Base-by-base conservation (phyloP, 164 flowering plant species). In the Houttuynia cordata region DNA sequence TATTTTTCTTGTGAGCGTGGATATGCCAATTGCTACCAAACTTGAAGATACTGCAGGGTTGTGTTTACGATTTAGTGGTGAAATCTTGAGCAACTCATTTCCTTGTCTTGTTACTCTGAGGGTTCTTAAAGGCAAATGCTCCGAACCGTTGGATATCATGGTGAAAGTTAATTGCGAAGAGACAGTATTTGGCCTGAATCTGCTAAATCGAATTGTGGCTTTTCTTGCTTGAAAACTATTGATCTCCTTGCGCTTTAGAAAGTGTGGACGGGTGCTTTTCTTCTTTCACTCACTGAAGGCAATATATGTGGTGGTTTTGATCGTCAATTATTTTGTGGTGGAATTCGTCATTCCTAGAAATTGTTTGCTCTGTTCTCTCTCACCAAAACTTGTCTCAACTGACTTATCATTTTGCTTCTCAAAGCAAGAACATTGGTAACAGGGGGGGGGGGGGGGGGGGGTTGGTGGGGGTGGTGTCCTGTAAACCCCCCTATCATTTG, bases 81-180 rank as follows among this genome's bases (percentile, higher is more conserved):
- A 92, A 81, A 83, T 89, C 25, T 70, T 86, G 76, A 84, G 87
- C 83, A 84, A 67, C 69, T 78, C 79, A 24, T n/a, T 76, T 51
- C 86, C 91, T 14, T 87, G 96, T 72, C 75, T 89, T 55, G 72
- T 89, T 42, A 79, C 90, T 22, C 21, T 82, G 49, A 71, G 74
- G 10, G 77, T 80, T 63, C 34, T 54, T 7, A 87, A 86, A 79
- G 98, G 97, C 70, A 83, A 76, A 73, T 87, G 85, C 73, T 76
- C 70, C 37, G 87, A 85, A 64, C 92, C 87, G 9, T 69, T 93
- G 68, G 69, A 75, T 58, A 65, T 84, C 25, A 64, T 73, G 6
- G 77, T 78, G 23, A 89, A 89, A 78, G 79, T 87, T 63, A 89
- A 93, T 71, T 93, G 96, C 41, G 92, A 89, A 73, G 97, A 93